Evolutionary conservation across 2,329 filamentous ascomycete genomes (phyloP).

Genomic region (Aspergillus thermomutatus): DNA sequence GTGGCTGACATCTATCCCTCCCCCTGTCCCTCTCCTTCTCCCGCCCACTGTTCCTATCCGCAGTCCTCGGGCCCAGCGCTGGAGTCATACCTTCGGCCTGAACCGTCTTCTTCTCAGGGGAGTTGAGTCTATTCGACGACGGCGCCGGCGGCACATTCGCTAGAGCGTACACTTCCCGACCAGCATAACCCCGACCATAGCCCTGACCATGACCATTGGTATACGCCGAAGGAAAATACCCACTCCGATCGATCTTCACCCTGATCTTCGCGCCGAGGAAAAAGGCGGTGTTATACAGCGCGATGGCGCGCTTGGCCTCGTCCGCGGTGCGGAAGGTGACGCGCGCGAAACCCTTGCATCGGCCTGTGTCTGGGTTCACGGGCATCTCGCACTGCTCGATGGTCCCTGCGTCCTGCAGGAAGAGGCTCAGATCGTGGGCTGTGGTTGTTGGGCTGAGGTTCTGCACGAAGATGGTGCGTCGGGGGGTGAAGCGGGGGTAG

Average conservation of each 20-base stretch:
- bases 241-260: slow-evolving; percentile 29
- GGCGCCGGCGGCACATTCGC: no score
- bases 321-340: slow-evolving; percentile 32
- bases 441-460: slow-evolving; percentile 31
- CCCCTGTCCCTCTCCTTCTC: no score
- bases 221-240: slow-evolving; percentile 6
- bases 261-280: slow-evolving; percentile 34
- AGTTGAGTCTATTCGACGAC: neutral
- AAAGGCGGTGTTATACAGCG: slow-evolving; percentile 30
- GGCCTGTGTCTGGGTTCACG: slow-evolving; percentile 18
- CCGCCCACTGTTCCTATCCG: neutral
- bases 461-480: slow-evolving; percentile 24
- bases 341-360: slow-evolving; percentile 24
- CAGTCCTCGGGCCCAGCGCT: neutral
- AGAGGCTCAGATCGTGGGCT: slow-evolving; percentile 22
- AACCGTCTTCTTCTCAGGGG: neutral
- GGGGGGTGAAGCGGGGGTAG: slow-evolving; percentile 3
- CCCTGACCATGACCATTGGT: neutral
- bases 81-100: neutral
- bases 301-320: slow-evolving; percentile 34
- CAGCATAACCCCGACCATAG: neutral
- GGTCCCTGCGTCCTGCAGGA: slow-evolving; percentile 27
- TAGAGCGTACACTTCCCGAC: neutral
- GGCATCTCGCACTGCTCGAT: slow-evolving; percentile 34
- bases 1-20: slow-evolving; percentile 22